Evolutionary conservation across 2,329 filamentous ascomycete genomes (phyloP), one percentile per base, ranked within the genome.

Genomic region (Aureobasidium sp.): DNA sequence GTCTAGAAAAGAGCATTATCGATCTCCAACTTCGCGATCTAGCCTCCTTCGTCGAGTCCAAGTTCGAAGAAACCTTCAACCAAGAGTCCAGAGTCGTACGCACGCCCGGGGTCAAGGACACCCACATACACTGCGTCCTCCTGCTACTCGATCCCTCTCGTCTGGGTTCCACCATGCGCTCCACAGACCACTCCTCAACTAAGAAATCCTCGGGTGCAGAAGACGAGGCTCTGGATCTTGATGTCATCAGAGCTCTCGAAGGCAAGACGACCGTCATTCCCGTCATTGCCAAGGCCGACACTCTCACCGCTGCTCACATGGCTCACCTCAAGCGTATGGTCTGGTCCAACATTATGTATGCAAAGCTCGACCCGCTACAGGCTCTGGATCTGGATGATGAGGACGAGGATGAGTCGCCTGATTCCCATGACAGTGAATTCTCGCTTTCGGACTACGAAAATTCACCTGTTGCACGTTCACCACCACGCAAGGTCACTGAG

Each of bases 1-100:
- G 94, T 1, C 78, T 99, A 61, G 93, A 99, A 76, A 96, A 93
- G 81, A 94, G 90, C 69, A 85, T 97, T 39, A 91, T 97, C 57
- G 94, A 97, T 73, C 83, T 97, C 66, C 94, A 99, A 75, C 80
- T 99, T 67, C 86, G 92, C 64, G 91, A 96, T 72, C 92, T 97
- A 80, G 87, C 89, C 37, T 83, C 88, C 9, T 99, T 99, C 77
- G 80, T 99, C 63, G 94, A 99, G 79, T 93, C 89, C 79, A 97
- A 97, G 75, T 99, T 99, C 68, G 93, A 99, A 74, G 94, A 99
- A 71, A 97, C 94, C 0, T 96, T 99, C 73, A 85, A 85, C 53
- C 94, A 99, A 76, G 94, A 99, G 79, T 96, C 96, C 83, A 97
- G 97, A 79, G 92, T 99, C 50, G 82, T 97, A 65, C 89, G 94